phyloP scores from a whole-genome alignment of 2,329 filamentous ascomycete genomes.

The Neofusicoccum umdonicola region DNA sequence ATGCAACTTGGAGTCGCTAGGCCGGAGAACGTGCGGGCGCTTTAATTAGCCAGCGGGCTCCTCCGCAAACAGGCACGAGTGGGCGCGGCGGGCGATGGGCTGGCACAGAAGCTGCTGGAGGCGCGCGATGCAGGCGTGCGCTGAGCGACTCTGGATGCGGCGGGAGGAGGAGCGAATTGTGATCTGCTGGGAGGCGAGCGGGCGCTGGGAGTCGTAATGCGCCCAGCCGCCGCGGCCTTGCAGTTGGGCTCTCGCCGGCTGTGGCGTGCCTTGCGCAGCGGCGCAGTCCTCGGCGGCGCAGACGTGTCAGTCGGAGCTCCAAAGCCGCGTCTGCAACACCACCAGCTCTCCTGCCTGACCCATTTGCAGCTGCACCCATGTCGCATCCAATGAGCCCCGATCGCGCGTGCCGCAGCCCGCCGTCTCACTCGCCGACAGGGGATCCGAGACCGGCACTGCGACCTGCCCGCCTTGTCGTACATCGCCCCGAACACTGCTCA shows the following conservation, averaged over 20 bases:
- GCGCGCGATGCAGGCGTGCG: background rate
- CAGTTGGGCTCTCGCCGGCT: conserved; percentile 11
- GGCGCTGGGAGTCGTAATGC: conserved; percentile 11
- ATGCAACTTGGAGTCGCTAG: conserved; percentile 24
- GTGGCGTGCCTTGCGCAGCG: conserved; percentile 14
- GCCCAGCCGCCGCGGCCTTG: conserved; percentile 5
- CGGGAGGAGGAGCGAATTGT: background rate
- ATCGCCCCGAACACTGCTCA: background rate
- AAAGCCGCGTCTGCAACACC: conserved; percentile 6
- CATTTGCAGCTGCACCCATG: conserved; percentile 5
- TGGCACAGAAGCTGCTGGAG: background rate
- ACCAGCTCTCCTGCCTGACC: background rate
- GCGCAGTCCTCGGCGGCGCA: conserved; percentile 11
- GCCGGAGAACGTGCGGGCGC: conserved; percentile 12
- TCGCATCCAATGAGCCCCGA: background rate
- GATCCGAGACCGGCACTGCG: conserved; percentile 4
- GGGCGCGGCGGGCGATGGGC: background rate
- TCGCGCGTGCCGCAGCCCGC: background rate
- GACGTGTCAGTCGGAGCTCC: conserved; percentile 8
- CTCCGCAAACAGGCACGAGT: conserved; percentile 10
- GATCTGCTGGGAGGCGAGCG: conserved; percentile 13
- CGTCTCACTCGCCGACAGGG: conserved; percentile 4
- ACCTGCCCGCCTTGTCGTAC: conserved; percentile 5
- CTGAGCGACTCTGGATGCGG: background rate
- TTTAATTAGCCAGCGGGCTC: conserved; percentile 15